Conservation (phyloP, 139 green algal genomes). For the Picochlorum sp. region DNA sequence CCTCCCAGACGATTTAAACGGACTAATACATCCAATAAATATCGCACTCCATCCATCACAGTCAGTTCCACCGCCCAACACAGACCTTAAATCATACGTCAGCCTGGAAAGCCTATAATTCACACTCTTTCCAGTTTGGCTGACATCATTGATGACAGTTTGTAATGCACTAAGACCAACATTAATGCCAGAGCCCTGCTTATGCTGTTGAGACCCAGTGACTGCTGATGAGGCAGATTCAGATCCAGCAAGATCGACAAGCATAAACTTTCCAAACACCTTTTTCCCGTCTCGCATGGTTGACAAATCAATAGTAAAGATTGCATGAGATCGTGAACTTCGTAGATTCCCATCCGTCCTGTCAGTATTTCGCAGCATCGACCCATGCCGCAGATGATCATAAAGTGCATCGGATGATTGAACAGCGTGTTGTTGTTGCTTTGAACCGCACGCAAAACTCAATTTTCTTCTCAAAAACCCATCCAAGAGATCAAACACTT, state of each 20-base stretch:
- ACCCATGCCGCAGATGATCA: constrained; percentile 10
- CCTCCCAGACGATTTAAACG: not conserved
- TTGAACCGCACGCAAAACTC: not conserved
- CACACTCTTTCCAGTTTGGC: constrained; percentile 4
- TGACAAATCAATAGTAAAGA: constrained; percentile 14
- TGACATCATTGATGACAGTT: constrained; percentile 17
- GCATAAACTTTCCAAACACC: constrained; percentile 14
- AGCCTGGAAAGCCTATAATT: constrained; percentile 11
- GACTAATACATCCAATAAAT: constrained; percentile 21
- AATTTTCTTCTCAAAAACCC: constrained; percentile 1
- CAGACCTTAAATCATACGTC: constrained; percentile 16
- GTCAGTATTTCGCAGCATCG: constrained; percentile 18
- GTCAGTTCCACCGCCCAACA: constrained; percentile 13
- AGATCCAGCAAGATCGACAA: constrained; percentile 18
- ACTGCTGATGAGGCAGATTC: constrained; percentile 11
- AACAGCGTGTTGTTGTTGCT: not conserved
- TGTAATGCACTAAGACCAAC: constrained; percentile 17
- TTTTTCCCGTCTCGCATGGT: not conserved
- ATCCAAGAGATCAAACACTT: constrained; percentile 2
- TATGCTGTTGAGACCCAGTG: constrained; percentile 3
- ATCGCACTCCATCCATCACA: constrained; percentile 23
- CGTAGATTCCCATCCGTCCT: constrained; percentile 17
- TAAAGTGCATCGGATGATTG: not conserved
- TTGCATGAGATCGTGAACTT: constrained; percentile 15
- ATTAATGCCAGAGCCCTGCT: constrained; percentile 27